A percentile compares a stretch with the other conserved stretches of the same genome.
Evolutionary conservation across 768 basidiomycete species (phyloP).

Genomic region (Hygrocybe coccinea): DNA sequence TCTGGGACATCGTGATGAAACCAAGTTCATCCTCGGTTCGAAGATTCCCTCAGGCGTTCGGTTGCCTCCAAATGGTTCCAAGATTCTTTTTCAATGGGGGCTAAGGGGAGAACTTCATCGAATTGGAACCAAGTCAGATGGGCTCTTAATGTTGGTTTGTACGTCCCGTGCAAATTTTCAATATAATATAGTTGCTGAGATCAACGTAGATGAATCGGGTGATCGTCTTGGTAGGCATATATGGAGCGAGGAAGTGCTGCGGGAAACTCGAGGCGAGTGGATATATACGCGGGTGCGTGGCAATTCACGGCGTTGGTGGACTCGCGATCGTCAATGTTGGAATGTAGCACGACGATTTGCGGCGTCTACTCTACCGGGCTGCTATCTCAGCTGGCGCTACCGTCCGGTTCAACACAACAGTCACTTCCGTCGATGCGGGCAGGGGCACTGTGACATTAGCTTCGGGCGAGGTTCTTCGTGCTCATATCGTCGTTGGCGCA

Average conservation of each 20-base stretch:
- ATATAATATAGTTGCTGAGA: not conserved
- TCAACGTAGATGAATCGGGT: constrained; percentile 43
- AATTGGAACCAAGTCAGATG: constrained; percentile 22
- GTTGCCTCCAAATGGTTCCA: constrained; percentile 49
- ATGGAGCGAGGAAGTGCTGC: constrained; percentile 51
- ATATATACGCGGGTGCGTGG: constrained; percentile 36
- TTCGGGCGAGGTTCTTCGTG: constrained; percentile 39
- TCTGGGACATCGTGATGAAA: not conserved
- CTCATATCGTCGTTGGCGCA: constrained; percentile 54
- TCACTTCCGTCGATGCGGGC: constrained; percentile 26
- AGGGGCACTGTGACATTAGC: constrained; percentile 31
- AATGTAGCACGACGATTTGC: constrained; percentile 46
- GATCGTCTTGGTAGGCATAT: constrained; percentile 43
- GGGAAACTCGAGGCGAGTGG: constrained; percentile 40
- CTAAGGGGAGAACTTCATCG: constrained; percentile 26
- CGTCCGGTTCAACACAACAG: constrained; percentile 34
- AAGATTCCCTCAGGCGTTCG: constrained; percentile 28
- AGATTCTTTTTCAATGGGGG: constrained; percentile 55
- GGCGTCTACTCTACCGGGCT: constrained; percentile 44
- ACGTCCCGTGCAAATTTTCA: not conserved
- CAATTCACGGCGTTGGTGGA: not conserved
- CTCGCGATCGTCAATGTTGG: not conserved
- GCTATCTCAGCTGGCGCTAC: constrained; percentile 43
- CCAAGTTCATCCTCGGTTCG: not conserved
- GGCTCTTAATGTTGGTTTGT: constrained; percentile 21